These are phyloP conservation scores for Termitomyces sp. DNA, from an alignment of 768 basidiomycete genomes.

Conservation along the genomic window DNA sequence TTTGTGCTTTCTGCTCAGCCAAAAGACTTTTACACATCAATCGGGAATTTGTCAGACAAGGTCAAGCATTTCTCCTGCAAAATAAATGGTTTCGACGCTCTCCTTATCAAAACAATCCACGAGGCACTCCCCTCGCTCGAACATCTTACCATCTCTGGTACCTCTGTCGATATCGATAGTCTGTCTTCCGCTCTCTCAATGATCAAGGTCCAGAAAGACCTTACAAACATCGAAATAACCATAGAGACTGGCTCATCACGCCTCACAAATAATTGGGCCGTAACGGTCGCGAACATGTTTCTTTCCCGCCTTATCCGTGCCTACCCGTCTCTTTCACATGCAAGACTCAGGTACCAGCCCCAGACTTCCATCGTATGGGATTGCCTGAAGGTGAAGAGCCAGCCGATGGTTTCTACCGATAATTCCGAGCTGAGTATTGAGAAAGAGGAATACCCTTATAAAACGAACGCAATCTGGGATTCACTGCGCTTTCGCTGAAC, in stretches of 20 bases:
- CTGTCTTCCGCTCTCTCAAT: slow-evolving; percentile 7
- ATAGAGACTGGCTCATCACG: slow-evolving; percentile 10
- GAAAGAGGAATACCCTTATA: slow-evolving; percentile 3
- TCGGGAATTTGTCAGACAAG: slow-evolving; percentile 3
- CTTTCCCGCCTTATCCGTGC: slow-evolving; percentile 5
- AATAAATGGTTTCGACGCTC: slow-evolving; percentile 6
- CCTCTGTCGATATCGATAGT: slow-evolving; percentile 11
- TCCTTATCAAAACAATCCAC: slow-evolving; percentile 12
- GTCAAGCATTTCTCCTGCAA: slow-evolving; percentile 12
- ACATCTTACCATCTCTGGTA: slow-evolving; percentile 13
- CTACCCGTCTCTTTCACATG: slow-evolving; percentile 11
- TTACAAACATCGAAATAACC: slow-evolving; percentile 10
- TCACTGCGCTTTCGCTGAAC: background rate
- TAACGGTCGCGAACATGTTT: slow-evolving; percentile 10
- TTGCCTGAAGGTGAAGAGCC: background rate
- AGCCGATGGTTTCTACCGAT: background rate
- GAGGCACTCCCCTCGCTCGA: slow-evolving; percentile 11
- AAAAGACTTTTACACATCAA: slow-evolving; percentile 3
- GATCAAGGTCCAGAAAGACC: slow-evolving; percentile 3
- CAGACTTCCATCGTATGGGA: slow-evolving; percentile 13
- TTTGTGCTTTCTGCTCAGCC: slow-evolving; percentile 11
- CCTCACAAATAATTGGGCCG: slow-evolving; percentile 11
- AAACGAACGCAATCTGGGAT: slow-evolving; percentile 1
- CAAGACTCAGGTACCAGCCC: slow-evolving; percentile 13
- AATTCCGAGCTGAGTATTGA: slow-evolving; percentile 10